Percentiles rank a stretch among this genome's conserved stretches.
Evolutionary conservation across 306 rosid genomes (phyloP).

Genomic region (Purshia tridentata): DNA sequence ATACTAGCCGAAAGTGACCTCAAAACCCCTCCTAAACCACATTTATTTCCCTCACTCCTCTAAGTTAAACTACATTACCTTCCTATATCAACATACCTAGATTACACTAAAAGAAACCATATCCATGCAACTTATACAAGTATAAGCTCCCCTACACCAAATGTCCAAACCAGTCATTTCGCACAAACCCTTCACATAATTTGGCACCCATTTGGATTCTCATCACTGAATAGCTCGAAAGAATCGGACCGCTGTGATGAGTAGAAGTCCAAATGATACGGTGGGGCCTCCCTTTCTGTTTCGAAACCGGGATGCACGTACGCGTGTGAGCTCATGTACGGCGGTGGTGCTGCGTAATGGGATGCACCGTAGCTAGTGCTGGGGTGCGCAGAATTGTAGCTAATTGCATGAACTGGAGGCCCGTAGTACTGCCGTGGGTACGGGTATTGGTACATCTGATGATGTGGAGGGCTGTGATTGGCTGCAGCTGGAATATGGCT

Average conservation of each 20-base stretch:
- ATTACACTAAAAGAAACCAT: constrained; percentile 29
- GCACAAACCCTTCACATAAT: constrained; percentile 35
- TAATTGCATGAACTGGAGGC: constrained; percentile 33
- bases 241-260: constrained; percentile 35
- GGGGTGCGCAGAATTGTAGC: constrained; percentile 46
- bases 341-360: constrained; percentile 43
- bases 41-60: neutral
- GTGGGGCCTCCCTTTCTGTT: constrained; percentile 28
- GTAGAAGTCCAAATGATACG: constrained; percentile 30
- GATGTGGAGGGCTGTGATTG: constrained; percentile 44
- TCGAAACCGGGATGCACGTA: constrained; percentile 25
- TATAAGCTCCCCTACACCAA: constrained; percentile 12
- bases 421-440: constrained; percentile 15
- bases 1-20: constrained; percentile 19
- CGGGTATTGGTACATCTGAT: constrained; percentile 35
- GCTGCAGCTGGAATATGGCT: constrained; percentile 29
- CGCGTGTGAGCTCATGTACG: constrained; percentile 35
- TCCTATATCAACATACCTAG: constrained; percentile 25
- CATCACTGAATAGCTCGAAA: constrained; percentile 68
- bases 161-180: constrained; percentile 18
- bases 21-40: neutral
- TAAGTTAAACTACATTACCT: neutral
- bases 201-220: constrained; percentile 73
- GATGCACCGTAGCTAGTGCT: constrained; percentile 40
- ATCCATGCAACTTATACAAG: constrained; percentile 40